These are phyloP conservation scores for Candida xyloterini DNA, from an alignment of 805 yeast species.

Conservation along the genomic window DNA sequence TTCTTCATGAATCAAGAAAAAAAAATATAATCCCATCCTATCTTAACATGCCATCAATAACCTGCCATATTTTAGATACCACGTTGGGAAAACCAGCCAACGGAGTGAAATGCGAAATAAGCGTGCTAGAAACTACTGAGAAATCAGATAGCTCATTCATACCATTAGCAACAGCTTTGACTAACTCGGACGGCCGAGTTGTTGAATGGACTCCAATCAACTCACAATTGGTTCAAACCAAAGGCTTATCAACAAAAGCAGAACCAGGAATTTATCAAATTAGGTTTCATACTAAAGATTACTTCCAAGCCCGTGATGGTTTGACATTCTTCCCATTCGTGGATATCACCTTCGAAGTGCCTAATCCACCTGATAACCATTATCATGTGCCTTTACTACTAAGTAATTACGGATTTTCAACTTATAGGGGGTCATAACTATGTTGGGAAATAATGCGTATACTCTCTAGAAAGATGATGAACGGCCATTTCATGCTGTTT, in stretches of 20 bases:
- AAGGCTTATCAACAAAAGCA: slow-evolving; percentile 40
- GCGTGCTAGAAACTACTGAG: slow-evolving; percentile 29
- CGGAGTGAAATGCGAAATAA: slow-evolving; percentile 67
- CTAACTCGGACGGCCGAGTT: slow-evolving; percentile 81
- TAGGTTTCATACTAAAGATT: slow-evolving; percentile 71
- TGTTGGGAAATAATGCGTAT: slow-evolving; percentile 64
- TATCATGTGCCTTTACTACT: slow-evolving; percentile 86
- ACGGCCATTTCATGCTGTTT: slow-evolving; percentile 65
- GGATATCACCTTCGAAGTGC: slow-evolving; percentile 71
- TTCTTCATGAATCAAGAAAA: background rate
- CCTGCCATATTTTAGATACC: slow-evolving; percentile 89
- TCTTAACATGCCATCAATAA: slow-evolving; percentile 50
- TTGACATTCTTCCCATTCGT: slow-evolving; percentile 81
- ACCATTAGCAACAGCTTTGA: slow-evolving; percentile 65
- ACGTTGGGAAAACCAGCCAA: slow-evolving; percentile 79
- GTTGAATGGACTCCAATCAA: slow-evolving; percentile 50
- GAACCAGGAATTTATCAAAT: slow-evolving; percentile 70
- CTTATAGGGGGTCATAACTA: slow-evolving; percentile 68
- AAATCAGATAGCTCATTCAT: background rate
- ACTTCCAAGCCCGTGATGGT: slow-evolving; percentile 43
- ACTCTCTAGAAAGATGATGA: slow-evolving; percentile 54
- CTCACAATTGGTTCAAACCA: slow-evolving; percentile 20
- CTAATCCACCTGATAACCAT: slow-evolving; percentile 68
- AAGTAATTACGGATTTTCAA: slow-evolving; percentile 84
- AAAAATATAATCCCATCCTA: background rate